These are phyloP conservation scores for Picochlorum sp. DNA, from an alignment of 139 green algal genomes.

Conservation along the genomic window DNA sequence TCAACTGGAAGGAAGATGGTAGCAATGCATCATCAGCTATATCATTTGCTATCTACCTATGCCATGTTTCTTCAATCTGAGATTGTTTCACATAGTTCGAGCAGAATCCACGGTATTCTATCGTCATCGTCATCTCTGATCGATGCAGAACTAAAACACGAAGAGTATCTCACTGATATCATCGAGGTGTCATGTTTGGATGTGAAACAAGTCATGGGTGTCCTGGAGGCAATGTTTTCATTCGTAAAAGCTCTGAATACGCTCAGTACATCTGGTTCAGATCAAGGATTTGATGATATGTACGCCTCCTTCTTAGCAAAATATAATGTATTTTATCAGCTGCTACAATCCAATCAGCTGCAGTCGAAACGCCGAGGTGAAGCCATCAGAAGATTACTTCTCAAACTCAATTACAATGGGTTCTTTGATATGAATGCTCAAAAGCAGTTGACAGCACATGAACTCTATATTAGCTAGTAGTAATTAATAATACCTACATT, in stretches of 20 bases:
- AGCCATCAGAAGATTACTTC: slow-evolving; percentile 66
- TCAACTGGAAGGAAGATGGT: background rate
- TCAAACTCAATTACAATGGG: slow-evolving; percentile 72
- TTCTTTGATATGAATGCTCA: slow-evolving; percentile 24
- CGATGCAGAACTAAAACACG: slow-evolving; percentile 54
- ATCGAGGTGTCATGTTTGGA: slow-evolving; percentile 62
- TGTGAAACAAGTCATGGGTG: slow-evolving; percentile 26
- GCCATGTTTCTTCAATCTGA: slow-evolving; percentile 48
- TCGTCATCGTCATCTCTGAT: slow-evolving; percentile 52
- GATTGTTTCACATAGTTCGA: slow-evolving; percentile 56
- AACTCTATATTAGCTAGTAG: background rate
- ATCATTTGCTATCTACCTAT: slow-evolving; percentile 69
- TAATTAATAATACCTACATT: background rate
- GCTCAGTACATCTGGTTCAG: slow-evolving; percentile 22
- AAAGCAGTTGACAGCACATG: background rate
- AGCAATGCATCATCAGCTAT: slow-evolving; percentile 62
- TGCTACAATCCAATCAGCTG: slow-evolving; percentile 43
- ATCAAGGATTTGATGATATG: background rate
- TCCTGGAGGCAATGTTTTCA: slow-evolving; percentile 54
- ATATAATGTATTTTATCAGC: slow-evolving; percentile 30
- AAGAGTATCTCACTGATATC: slow-evolving; percentile 29
- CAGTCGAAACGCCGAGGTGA: slow-evolving; percentile 45
- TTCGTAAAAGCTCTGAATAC: slow-evolving; percentile 34
- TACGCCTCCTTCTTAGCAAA: slow-evolving; percentile 1
- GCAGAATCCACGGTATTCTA: background rate